A percentile compares a stretch with the other conserved stretches of the same genome.
These are phyloP conservation scores for Prunus mira DNA, from an alignment of 306 rosid genomes.

Conservation along the genomic window DNA sequence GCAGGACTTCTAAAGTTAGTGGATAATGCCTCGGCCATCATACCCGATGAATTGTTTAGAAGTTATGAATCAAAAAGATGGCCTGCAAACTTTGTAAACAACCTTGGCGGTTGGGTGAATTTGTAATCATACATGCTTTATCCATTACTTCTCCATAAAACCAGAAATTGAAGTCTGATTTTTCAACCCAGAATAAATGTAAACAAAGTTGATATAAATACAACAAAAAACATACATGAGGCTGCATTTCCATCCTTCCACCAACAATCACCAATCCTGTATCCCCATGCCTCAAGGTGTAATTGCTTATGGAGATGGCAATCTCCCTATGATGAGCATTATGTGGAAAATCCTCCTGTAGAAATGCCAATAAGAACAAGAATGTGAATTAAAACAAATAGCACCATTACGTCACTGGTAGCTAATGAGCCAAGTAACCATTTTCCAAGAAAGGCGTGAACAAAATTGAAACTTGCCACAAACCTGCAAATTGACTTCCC, in stretches of 20 bases:
- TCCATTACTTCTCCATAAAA: background rate
- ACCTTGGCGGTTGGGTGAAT: background rate
- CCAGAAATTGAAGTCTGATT: background rate
- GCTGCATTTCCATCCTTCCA: conserved; percentile 97
- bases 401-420: background rate
- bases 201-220: background rate
- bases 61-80: background rate
- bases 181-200: conserved; percentile 7
- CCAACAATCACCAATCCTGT: conserved; percentile 90
- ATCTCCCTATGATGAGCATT: conserved; percentile 95
- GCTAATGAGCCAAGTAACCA: background rate
- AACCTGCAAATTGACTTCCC: conserved; percentile 96
- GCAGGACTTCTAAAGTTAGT: background rate
- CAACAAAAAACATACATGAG: conserved; percentile 58
- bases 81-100: background rate
- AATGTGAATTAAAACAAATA: background rate
- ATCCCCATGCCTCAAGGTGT: conserved; percentile 92
- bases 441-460: background rate
- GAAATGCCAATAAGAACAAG: conserved; percentile 21
- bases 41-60: background rate
- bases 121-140: conserved; percentile 1
- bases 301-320: conserved; percentile 79
- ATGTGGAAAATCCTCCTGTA: conserved; percentile 92
- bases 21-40: background rate
- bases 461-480: conserved; percentile 4